phyloP scores from a whole-genome alignment of 2,329 filamentous ascomycete species.

The Fusarium piperis region DNA sequence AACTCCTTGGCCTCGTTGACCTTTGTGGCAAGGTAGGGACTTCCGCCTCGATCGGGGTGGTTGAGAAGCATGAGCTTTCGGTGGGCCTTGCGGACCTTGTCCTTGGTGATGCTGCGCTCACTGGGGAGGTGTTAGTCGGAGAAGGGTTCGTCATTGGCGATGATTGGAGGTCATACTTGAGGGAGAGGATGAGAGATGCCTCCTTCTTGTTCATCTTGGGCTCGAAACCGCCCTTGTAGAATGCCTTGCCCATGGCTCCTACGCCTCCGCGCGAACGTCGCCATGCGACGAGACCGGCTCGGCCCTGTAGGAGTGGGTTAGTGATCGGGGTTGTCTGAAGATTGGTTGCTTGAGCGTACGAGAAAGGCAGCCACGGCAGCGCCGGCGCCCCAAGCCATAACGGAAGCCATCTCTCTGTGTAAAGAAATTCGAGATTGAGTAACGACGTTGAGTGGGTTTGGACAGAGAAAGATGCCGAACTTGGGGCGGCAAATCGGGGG shows the following conservation, averaged over 20 bases:
- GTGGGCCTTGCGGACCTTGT: slow-evolving; percentile 95
- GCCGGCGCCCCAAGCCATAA: slow-evolving; percentile 58
- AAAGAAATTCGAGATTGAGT: not conserved
- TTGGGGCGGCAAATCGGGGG: slow-evolving; percentile 26
- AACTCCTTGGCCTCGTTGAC: slow-evolving; percentile 99
- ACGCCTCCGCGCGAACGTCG: slow-evolving; percentile 82
- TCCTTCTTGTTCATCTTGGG: slow-evolving; percentile 92
- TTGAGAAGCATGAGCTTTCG: slow-evolving; percentile 96
- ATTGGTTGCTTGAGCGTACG: slow-evolving; percentile 46
- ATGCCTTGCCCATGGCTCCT: slow-evolving; percentile 86
- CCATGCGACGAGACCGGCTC: slow-evolving; percentile 89
- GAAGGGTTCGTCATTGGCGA: no score
- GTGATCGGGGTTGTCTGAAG: not conserved
- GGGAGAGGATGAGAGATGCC: slow-evolving; percentile 87
- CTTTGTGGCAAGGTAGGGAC: slow-evolving; percentile 95
- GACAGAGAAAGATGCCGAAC: slow-evolving; percentile 22
- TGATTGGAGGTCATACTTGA: slow-evolving; percentile 69
- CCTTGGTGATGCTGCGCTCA: slow-evolving; percentile 87
- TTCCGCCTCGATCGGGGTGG: slow-evolving; percentile 96
- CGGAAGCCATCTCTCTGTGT: slow-evolving; percentile 50
- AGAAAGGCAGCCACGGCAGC: slow-evolving; percentile 63
- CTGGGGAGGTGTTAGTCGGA: slow-evolving; percentile 56
- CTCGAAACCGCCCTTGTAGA: slow-evolving; percentile 99
- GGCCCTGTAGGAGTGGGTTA: slow-evolving; percentile 68
- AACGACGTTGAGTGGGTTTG: not conserved